Conservation (phyloP, 2,329 filamentous ascomycete genomes). For the Thielaviopsis euricoi region DNA sequence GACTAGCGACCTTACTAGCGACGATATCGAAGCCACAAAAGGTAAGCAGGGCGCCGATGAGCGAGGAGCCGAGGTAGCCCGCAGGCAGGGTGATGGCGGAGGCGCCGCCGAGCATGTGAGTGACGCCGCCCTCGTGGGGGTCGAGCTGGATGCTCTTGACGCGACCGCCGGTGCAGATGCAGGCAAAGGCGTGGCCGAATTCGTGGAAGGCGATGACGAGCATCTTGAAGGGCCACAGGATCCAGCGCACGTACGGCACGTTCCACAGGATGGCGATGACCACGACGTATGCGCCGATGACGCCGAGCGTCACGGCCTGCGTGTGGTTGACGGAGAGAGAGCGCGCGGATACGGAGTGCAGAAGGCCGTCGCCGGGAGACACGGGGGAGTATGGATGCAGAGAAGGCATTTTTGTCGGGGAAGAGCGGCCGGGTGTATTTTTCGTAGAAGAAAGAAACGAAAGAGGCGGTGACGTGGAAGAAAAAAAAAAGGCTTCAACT, state of each 20-base stretch:
- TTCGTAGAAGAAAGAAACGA: neutral
- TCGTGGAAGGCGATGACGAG: conserved; percentile 73
- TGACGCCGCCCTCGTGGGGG: conserved; percentile 57
- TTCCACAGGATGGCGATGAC: conserved; percentile 67
- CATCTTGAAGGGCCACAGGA: conserved; percentile 79
- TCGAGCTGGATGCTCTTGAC: conserved; percentile 49
- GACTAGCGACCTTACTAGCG: conserved; percentile 61
- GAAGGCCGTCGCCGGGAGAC: neutral
- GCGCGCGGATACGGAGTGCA: conserved; percentile 5
- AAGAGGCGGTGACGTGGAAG: neutral
- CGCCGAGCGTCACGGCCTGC: conserved; percentile 52
- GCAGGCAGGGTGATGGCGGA: conserved; percentile 57
- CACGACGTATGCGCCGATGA: conserved; percentile 57
- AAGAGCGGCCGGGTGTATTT: neutral
- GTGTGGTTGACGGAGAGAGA: conserved; percentile 27
- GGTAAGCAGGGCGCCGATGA: conserved; percentile 62
- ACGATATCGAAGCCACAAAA: conserved; percentile 73
- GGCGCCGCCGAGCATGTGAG: conserved; percentile 58
- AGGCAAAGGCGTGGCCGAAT: conserved; percentile 58
- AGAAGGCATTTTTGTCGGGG: neutral
- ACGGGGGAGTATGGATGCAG: conserved; percentile 1
- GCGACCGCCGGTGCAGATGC: conserved; percentile 53
- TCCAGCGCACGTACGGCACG: conserved; percentile 56
- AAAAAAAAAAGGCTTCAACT: too few relatives aligned
- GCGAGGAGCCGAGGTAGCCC: conserved; percentile 59